Evolutionary conservation across 2,329 filamentous ascomycete genomes (phyloP).

Genomic region (Fusarium sulawesiense): DNA sequence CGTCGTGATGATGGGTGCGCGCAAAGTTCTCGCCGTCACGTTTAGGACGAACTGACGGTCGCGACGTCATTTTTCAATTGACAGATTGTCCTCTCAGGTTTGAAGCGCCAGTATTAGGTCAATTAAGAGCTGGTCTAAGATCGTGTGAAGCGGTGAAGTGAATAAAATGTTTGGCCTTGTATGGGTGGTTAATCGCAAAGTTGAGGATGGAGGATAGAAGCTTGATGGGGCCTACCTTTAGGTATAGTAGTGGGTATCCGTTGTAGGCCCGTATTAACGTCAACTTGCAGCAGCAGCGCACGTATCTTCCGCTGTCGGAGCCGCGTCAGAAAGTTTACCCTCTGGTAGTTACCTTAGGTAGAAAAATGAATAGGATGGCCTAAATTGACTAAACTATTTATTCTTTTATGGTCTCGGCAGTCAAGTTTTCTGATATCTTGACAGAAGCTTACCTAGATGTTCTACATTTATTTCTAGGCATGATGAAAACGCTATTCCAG

Average conservation of each 20-base stretch:
- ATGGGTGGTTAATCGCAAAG: constrained; percentile 10
- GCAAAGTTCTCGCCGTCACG: constrained; percentile 85
- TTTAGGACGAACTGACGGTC: constrained; percentile 80
- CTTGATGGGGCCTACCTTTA: constrained; percentile 23
- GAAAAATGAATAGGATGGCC: background rate
- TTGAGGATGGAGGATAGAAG: constrained; percentile 17
- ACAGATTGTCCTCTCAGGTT: background rate
- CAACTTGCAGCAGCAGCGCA: background rate
- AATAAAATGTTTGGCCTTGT: background rate
- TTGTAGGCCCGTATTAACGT: background rate
- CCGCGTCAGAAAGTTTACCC: background rate
- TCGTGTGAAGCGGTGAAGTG: background rate
- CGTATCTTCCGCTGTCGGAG: background rate
- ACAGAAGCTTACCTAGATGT: constrained; percentile 28
- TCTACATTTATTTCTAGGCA: background rate
- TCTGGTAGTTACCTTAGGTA: background rate
- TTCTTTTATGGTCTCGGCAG: background rate
- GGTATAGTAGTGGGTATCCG: background rate
- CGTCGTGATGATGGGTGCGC: constrained; percentile 75
- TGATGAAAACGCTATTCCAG: constrained; percentile 12
- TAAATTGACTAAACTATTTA: background rate
- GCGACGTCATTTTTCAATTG: constrained; percentile 61
- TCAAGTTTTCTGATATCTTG: background rate
- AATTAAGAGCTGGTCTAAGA: background rate
- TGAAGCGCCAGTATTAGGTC: background rate